phyloP scores from a whole-genome alignment of 2,329 filamentous ascomycete species.

The Aspergillus pseudoterreus region DNA sequence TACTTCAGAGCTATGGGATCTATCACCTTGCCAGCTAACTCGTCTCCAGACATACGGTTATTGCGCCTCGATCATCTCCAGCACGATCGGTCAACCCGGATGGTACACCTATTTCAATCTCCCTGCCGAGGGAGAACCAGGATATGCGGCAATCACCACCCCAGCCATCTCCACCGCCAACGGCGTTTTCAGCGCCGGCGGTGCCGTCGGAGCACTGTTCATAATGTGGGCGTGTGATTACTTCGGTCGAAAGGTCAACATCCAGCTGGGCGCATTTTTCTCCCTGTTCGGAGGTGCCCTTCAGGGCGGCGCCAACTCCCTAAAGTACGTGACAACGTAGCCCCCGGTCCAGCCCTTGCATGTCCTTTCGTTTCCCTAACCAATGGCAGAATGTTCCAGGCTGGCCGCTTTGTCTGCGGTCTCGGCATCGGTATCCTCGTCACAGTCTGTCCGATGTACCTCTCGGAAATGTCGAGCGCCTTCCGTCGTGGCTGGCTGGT shows the following conservation, averaged over 20 bases:
- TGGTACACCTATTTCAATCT: constrained; percentile 51
- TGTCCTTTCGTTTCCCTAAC: too few relatives aligned
- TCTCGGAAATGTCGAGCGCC: constrained; percentile 42
- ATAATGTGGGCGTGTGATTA: constrained; percentile 49
- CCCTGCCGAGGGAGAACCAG: constrained; percentile 40
- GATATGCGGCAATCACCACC: constrained; percentile 46
- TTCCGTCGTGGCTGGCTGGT: constrained; percentile 44
- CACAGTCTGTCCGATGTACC: constrained; percentile 45
- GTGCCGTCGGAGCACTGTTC: constrained; percentile 46
- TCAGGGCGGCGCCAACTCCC: constrained; percentile 44
- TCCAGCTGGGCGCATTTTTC: constrained; percentile 45
- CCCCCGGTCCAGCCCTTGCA: not conserved
- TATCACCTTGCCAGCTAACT: not conserved
- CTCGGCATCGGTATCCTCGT: constrained; percentile 42
- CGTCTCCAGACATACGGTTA: constrained; percentile 48
- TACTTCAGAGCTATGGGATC: constrained; percentile 19
- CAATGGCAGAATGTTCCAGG: constrained; percentile 41
- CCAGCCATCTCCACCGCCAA: constrained; percentile 49
- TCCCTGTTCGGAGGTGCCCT: constrained; percentile 47
- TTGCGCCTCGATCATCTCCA: constrained; percentile 48
- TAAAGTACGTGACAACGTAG: constrained; percentile 30
- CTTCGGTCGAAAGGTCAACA: constrained; percentile 44
- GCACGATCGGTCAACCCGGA: constrained; percentile 52
- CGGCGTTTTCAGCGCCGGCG: constrained; percentile 48
- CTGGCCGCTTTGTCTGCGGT: constrained; percentile 42